These are phyloP conservation scores for Penicillium sclerotigenum DNA, from an alignment of 2,329 filamentous ascomycete genomes.

Conservation along the genomic window DNA sequence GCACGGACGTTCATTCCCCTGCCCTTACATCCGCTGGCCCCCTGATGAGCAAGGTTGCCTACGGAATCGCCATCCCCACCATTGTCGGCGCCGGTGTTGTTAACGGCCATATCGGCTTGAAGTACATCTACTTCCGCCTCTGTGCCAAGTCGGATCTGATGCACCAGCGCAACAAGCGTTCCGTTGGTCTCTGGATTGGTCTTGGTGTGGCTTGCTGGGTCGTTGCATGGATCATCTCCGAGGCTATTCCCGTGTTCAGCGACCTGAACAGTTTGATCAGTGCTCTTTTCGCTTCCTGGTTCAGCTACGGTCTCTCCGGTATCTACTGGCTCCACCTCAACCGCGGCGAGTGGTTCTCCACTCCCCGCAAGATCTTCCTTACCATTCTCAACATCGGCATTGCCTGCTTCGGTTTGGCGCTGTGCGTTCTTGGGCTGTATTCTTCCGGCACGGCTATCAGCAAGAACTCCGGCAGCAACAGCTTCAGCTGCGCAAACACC, in stretches of 20 bases:
- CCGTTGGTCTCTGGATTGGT: slow-evolving; percentile 57
- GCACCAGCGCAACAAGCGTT: slow-evolving; percentile 47
- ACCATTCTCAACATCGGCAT: slow-evolving; percentile 45
- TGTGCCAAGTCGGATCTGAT: slow-evolving; percentile 58
- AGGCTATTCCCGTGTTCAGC: slow-evolving; percentile 67
- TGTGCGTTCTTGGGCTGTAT: slow-evolving; percentile 27
- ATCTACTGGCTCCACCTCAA: slow-evolving; percentile 52
- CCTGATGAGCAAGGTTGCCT: slow-evolving; percentile 61
- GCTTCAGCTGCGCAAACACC: slow-evolving; percentile 41
- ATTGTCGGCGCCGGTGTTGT: slow-evolving; percentile 70
- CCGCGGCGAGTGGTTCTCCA: slow-evolving; percentile 40
- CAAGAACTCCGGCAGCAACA: slow-evolving; percentile 29
- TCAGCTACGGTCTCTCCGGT: slow-evolving; percentile 42
- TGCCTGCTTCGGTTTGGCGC: slow-evolving; percentile 30
- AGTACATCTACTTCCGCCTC: slow-evolving; percentile 63
- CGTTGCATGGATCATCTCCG: slow-evolving; percentile 64
- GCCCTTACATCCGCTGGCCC: slow-evolving; percentile 61
- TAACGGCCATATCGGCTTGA: slow-evolving; percentile 63
- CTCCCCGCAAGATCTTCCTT: slow-evolving; percentile 45
- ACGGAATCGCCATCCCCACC: slow-evolving; percentile 65
- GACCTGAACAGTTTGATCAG: slow-evolving; percentile 60
- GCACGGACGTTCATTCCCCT: slow-evolving; percentile 59
- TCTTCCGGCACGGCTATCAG: slow-evolving; percentile 24
- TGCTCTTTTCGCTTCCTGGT: slow-evolving; percentile 27
- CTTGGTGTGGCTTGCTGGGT: slow-evolving; percentile 59